These are phyloP conservation scores for Macadamia integrifolia DNA, from an alignment of 164 flowering plant genomes.

Conservation along the genomic window DNA sequence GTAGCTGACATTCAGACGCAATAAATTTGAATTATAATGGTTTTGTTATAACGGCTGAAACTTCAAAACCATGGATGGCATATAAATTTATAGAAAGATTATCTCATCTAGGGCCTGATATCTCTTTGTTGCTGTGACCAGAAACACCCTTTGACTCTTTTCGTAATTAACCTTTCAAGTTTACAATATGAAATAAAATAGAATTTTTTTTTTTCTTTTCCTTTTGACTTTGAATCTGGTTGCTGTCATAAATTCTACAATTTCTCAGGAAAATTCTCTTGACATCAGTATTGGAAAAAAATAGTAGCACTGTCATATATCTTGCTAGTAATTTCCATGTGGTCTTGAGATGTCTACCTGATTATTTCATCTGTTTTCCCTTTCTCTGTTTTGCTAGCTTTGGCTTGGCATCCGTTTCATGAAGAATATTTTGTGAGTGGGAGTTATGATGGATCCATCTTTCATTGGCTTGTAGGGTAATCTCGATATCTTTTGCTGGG, in stretches of 20 bases:
- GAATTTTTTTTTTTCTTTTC: too few species aligned
- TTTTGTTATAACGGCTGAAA: too few species aligned
- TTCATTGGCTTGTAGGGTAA: slow-evolving; percentile 99
- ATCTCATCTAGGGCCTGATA: too few species aligned
- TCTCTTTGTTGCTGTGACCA: too few species aligned
- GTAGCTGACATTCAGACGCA: too few species aligned
- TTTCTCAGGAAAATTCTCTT: background rate
- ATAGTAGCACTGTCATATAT: background rate
- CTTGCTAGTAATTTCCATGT: slow-evolving; percentile 4
- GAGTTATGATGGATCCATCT: slow-evolving; percentile 94
- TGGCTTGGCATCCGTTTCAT: slow-evolving; percentile 99
- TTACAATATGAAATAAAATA: too few species aligned
- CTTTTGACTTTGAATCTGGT: background rate
- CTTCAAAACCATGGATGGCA: too few species aligned
- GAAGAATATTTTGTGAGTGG: slow-evolving; percentile 99
- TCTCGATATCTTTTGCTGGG: slow-evolving; percentile 4
- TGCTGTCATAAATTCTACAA: too few species aligned
- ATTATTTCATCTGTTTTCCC: background rate
- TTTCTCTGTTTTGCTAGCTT: slow-evolving; percentile 39
- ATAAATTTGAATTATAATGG: too few species aligned
- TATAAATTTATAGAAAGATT: too few species aligned
- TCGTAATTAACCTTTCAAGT: too few species aligned
- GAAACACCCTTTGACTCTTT: too few species aligned
- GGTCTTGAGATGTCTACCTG: slow-evolving; percentile 1
- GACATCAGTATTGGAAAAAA: background rate